These are phyloP conservation scores for Fusarium multiceps DNA, from an alignment of 2,329 filamentous ascomycete species.

Conservation along the genomic window DNA sequence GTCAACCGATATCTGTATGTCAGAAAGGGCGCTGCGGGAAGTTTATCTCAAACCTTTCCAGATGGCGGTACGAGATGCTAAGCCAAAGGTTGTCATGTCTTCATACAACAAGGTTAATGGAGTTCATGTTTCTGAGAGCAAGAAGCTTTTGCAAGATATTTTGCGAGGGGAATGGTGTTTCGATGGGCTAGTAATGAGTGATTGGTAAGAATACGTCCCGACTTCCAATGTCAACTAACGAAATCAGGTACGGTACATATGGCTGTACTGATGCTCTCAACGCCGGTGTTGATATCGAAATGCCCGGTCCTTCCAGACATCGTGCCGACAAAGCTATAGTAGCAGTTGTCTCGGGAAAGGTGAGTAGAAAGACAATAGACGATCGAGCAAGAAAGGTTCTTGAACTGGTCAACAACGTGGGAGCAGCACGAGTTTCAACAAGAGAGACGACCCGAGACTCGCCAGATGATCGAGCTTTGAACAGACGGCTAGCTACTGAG, in stretches of 20 bases:
- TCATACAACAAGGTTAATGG: slow-evolving; percentile 62
- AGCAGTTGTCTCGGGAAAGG: slow-evolving; percentile 18
- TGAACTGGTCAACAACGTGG: slow-evolving; percentile 2
- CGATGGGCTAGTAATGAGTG: slow-evolving; percentile 29
- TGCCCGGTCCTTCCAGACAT: slow-evolving; percentile 26
- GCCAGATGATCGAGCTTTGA: slow-evolving; percentile 11
- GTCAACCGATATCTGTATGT: slow-evolving; percentile 58
- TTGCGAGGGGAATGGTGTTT: slow-evolving; percentile 23
- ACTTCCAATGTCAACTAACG: neutral
- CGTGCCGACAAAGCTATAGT: slow-evolving; percentile 6
- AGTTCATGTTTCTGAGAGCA: slow-evolving; percentile 22
- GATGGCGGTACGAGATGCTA: slow-evolving; percentile 66
- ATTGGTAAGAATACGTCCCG: slow-evolving; percentile 12
- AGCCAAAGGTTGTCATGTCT: slow-evolving; percentile 67
- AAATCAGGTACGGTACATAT: slow-evolving; percentile 23
- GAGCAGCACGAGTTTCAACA: slow-evolving; percentile 3
- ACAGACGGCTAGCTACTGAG: slow-evolving; percentile 11
- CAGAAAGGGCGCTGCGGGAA: slow-evolving; percentile 68
- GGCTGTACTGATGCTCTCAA: slow-evolving; percentile 17
- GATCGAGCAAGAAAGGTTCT: slow-evolving; percentile 16
- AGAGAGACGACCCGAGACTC: slow-evolving; percentile 25
- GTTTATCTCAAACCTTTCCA: slow-evolving; percentile 74
- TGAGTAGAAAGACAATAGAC: neutral
- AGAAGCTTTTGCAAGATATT: slow-evolving; percentile 11
- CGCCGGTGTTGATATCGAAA: slow-evolving; percentile 24